Percentiles rank a stretch among this genome's conserved stretches.
Evolutionary conservation across 2,329 filamentous ascomycete species (phyloP).

Genomic region (Aspergillus texensis): DNA sequence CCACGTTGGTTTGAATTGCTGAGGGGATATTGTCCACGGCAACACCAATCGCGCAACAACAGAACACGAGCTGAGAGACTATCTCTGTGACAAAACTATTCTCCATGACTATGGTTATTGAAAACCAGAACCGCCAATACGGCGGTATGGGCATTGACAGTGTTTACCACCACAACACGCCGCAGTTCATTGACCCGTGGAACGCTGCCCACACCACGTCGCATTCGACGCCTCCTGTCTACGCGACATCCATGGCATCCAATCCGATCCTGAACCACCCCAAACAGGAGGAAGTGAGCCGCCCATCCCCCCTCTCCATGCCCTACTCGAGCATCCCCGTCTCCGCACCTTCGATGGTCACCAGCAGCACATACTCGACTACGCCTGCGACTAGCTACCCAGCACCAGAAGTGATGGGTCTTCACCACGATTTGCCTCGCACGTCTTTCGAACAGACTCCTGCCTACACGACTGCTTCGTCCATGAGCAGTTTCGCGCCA

Average conservation of each 20-base stretch:
- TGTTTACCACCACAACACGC: slow-evolving; percentile 64
- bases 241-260: slow-evolving; percentile 62
- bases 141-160: slow-evolving; percentile 79
- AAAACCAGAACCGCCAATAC: slow-evolving; percentile 81
- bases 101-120: slow-evolving; percentile 94
- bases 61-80: background rate
- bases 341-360: slow-evolving; percentile 70
- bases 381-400: slow-evolving; percentile 57
- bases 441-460: slow-evolving; percentile 72
- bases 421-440: slow-evolving; percentile 76
- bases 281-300: slow-evolving; percentile 58
- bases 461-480: slow-evolving; percentile 68
- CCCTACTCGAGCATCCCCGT: slow-evolving; percentile 74
- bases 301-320: slow-evolving; percentile 67
- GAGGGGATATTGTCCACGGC: slow-evolving; percentile 6
- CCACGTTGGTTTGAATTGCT: slow-evolving; percentile 11
- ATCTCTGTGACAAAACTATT: slow-evolving; percentile 18
- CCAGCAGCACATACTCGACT: slow-evolving; percentile 67
- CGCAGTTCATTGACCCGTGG: slow-evolving; percentile 93
- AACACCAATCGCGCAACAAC: background rate
- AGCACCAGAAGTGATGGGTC: slow-evolving; percentile 67
- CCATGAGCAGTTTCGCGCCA: slow-evolving; percentile 70
- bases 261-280: slow-evolving; percentile 62
- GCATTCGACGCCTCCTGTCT: slow-evolving; percentile 65
- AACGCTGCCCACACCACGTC: slow-evolving; percentile 59